Base-by-base conservation (phyloP, 192 early-diverging fungal genomes). In the Entophlyctis luteolus region DNA sequence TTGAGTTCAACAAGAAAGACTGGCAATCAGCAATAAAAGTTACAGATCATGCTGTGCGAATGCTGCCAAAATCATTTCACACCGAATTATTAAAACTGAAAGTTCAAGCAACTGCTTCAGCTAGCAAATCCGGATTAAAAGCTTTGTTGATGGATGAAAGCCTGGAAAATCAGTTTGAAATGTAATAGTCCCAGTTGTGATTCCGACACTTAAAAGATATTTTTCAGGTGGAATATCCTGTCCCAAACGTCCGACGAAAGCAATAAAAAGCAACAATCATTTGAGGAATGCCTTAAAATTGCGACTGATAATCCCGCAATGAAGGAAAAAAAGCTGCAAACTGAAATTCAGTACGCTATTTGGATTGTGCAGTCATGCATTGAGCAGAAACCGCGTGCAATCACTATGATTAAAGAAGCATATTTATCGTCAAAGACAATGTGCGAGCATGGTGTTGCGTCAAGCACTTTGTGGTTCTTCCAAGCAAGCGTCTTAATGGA, bases 191-290 rank as follows among this genome's bases (percentile, higher is more conserved):
- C 8, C 10, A 42, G 39, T 12, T 42, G 39, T 42, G 39, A 12
- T 42, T 12, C 8, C 8, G 8, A 42, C 8, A 12, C n/a, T 42
- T 42, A 12, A 42, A 20, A 20, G 6, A 28, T 33, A 33, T 29
- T 4, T 49, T 6, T 46, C 34, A 66, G 63, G 49, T 66, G 63
- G 63, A 34, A n/a, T 14, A 66, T 66, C 49, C 63, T 66, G 18
- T 54, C 63, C 22, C 32, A 29, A 10, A 54, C 39, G 52, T 33
- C 37, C 47, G 42, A 5, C 12, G 50, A 50, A 12, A 3, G 33
- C 10, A 25, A 52, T 23, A 66, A 55, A 39, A 45, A 66, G 42
- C 23, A 39, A 1, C 22, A 33, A 34, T 48, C 63, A 2, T 66
- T 54, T 34, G 16, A 47, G 25, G 36, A 66, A 38, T 66, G 49